Evolutionary conservation across 306 rosid genomes (phyloP), one percentile per base, ranked within the genome.

Genomic region (Gynostemma pentaphyllum): DNA sequence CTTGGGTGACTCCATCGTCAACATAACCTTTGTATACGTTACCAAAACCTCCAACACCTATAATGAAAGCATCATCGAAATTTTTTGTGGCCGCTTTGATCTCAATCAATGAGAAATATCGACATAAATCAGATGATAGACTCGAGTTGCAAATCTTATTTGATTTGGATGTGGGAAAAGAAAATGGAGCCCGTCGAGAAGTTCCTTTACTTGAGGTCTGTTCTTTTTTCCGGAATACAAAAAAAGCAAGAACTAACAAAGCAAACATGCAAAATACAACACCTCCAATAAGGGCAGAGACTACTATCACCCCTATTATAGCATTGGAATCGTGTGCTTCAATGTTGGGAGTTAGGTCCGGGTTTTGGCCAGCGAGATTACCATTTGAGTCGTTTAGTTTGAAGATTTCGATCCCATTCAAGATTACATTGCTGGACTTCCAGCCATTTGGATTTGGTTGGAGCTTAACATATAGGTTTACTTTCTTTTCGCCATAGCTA

Each of bases 351-450:
- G 3, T 0, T 2, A 27, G 10, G 0, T 55, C 37, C 2, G 14
- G 73, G 27, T 69, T 46, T n/a, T 15, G 60, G 26, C 73, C 67
- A 0, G 48, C 73, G 0, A 69, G 67, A 57, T n/a, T 60, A 2
- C 73, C 61, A 13, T 7, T 0, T 8, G 42, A 26, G 0, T 5
- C 12, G 39, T 48, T 69, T 16, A 69, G 2, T 24, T 60, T 69
- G 22, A 69, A 69, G 10, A 69, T 57, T 40, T 69, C n/a, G n/a
- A n/a, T n/a, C n/a, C n/a, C n/a, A n/a, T n/a, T n/a, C n/a, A n/a
- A n/a, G 0, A 69, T 45, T 15, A 29, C 56, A 26, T 21, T 36
- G 14, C 0, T 18, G 9, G 56, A 29, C 6, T 26, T 27, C 5
- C 45, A 1, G 3, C 0, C 12, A 13, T 7, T 0, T 1, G 1